Evolutionary conservation across 2,329 filamentous ascomycete species (phyloP).

Genomic region (Corinectria fuckeliana): DNA sequence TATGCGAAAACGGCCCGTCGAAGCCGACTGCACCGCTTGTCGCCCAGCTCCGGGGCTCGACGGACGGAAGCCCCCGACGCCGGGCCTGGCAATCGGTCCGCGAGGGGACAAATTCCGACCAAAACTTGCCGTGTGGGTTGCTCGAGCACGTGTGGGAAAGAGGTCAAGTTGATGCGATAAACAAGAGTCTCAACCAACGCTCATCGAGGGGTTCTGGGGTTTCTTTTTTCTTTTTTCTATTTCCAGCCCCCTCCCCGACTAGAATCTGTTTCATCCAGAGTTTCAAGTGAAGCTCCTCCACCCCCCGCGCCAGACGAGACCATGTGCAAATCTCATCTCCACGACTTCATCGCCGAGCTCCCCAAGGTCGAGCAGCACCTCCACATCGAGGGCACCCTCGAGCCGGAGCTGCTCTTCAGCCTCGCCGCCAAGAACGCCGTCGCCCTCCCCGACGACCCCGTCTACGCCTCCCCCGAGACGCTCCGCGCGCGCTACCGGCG

Average conservation of each 20-base stretch:
- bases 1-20: neutral
- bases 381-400: slow-evolving; percentile 78
- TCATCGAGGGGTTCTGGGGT: neutral
- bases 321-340: slow-evolving; percentile 61
- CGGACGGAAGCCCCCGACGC: slow-evolving; percentile 18
- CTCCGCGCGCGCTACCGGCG: slow-evolving; percentile 68
- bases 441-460: slow-evolving; percentile 65
- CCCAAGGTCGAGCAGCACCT: slow-evolving; percentile 86
- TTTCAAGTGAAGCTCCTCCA: slow-evolving; percentile 9
- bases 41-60: slow-evolving; percentile 15
- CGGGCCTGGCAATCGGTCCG: slow-evolving; percentile 14
- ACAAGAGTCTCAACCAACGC: neutral
- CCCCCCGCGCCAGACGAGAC: neutral
- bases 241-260: neutral
- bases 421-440: slow-evolving; percentile 73
- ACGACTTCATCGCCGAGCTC: slow-evolving; percentile 67
- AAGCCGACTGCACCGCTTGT: neutral
- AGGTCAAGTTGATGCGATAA: neutral
- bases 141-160: neutral
- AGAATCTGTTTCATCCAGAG: neutral
- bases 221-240: too few relatives aligned
- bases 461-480: slow-evolving; percentile 65
- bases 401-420: slow-evolving; percentile 71
- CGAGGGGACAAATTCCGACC: slow-evolving; percentile 1
- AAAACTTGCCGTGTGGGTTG: neutral